A percentile compares a stretch with the other conserved stretches of the same genome.
Evolutionary conservation across 1,284 basidiomycete species (phyloP).

Genomic region (Ceratobasidium sp.): DNA sequence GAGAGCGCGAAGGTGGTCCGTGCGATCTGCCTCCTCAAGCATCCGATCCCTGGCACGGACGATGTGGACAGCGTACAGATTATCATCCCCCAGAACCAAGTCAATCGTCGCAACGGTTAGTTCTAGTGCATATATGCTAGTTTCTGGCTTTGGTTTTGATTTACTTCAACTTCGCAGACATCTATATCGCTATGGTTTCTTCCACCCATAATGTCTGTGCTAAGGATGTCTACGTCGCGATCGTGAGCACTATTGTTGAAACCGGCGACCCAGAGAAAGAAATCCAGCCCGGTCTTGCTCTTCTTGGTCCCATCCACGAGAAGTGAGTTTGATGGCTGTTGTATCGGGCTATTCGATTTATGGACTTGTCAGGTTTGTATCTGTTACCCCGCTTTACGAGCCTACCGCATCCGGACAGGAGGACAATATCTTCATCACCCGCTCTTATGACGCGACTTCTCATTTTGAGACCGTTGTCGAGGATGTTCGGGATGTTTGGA

Average conservation of each 20-base stretch:
- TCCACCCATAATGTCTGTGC: slow-evolving; percentile 97
- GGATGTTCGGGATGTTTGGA: slow-evolving; percentile 93
- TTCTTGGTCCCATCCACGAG: slow-evolving; percentile 93
- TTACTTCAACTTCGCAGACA: slow-evolving; percentile 65
- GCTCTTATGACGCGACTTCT: slow-evolving; percentile 97
- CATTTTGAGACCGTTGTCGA: slow-evolving; percentile 99
- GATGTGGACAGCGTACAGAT: slow-evolving; percentile 95
- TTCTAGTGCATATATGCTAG: slow-evolving; percentile 41
- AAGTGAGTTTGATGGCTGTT: slow-evolving; percentile 68
- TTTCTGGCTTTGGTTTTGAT: slow-evolving; percentile 38
- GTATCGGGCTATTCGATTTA: neutral
- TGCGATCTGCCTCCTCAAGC: slow-evolving; percentile 98
- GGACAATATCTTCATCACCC: slow-evolving; percentile 95
- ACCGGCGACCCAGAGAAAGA: slow-evolving; percentile 92
- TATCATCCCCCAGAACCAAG: slow-evolving; percentile 99
- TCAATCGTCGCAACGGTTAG: slow-evolving; percentile 89
- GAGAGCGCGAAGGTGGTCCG: slow-evolving; percentile 96
- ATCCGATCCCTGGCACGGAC: slow-evolving; percentile 97
- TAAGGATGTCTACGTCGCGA: slow-evolving; percentile 93
- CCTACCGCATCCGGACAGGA: slow-evolving; percentile 82
- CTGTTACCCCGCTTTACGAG: slow-evolving; percentile 86
- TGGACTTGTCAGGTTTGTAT: slow-evolving; percentile 78
- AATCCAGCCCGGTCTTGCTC: slow-evolving; percentile 87
- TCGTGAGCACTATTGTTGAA: slow-evolving; percentile 98
- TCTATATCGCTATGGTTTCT: slow-evolving; percentile 98